A percentile compares a stretch with the other conserved stretches of the same genome.
phyloP scores from a whole-genome alignment of 208 protist genomes.

The Leishmania tropica region DNA sequence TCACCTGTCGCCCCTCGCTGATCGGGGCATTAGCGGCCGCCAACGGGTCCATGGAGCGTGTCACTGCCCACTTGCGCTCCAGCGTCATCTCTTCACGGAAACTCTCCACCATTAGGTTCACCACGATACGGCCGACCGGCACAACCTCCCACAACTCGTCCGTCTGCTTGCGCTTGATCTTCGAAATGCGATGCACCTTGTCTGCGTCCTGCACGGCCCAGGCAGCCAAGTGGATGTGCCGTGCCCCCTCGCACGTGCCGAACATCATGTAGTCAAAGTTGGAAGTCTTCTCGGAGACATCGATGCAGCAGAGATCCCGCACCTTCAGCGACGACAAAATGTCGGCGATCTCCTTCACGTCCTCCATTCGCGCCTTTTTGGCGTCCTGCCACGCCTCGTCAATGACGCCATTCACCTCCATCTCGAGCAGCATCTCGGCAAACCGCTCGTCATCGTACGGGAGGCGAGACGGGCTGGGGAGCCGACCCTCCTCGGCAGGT shows the following conservation, averaged over 20 bases:
- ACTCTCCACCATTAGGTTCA: slow-evolving; percentile 89
- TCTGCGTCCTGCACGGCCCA: slow-evolving; percentile 91
- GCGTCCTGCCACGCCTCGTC: slow-evolving; percentile 88
- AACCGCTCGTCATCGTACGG: slow-evolving; percentile 89
- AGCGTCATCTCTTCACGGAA: slow-evolving; percentile 73
- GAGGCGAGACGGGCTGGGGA: slow-evolving; percentile 32
- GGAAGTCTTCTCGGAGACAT: slow-evolving; percentile 80
- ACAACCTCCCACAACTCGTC: slow-evolving; percentile 91
- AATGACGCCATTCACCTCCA: slow-evolving; percentile 90
- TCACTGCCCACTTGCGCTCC: slow-evolving; percentile 91
- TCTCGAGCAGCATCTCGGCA: slow-evolving; percentile 85
- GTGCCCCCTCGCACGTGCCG: slow-evolving; percentile 83
- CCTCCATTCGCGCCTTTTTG: slow-evolving; percentile 70
- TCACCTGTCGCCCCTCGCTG: slow-evolving; percentile 80
- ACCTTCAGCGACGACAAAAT: slow-evolving; percentile 78
- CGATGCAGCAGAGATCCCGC: slow-evolving; percentile 85
- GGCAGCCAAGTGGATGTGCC: slow-evolving; percentile 89
- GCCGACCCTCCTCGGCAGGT: not conserved
- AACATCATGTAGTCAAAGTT: slow-evolving; percentile 93
- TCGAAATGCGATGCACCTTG: slow-evolving; percentile 65
- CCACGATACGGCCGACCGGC: slow-evolving; percentile 83
- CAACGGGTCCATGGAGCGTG: slow-evolving; percentile 84
- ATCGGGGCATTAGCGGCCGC: slow-evolving; percentile 73
- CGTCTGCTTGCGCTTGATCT: slow-evolving; percentile 73
- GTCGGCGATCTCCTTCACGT: slow-evolving; percentile 74